These are phyloP conservation scores for Magnaporthiopsis rhizophila DNA, from an alignment of 2,329 filamentous ascomycete species.

Conservation along the genomic window DNA sequence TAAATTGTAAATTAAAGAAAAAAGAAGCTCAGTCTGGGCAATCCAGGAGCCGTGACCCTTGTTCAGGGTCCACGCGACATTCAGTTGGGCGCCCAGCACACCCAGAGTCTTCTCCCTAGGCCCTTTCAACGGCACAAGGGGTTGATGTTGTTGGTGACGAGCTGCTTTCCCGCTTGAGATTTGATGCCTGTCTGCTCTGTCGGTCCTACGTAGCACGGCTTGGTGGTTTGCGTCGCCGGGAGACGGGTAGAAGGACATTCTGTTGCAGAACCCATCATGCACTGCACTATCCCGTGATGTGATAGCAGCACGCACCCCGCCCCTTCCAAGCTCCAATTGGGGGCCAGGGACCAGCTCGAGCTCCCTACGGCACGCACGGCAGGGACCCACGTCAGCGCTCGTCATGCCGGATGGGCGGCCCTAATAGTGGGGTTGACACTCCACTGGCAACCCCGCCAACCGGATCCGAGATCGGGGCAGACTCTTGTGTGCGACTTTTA, in stretches of 20 bases:
- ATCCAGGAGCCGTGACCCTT: neutral
- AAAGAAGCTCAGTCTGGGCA: neutral
- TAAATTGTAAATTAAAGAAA: neutral
- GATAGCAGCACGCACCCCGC: no score
- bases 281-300: no score
- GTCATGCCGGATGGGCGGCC: neutral
- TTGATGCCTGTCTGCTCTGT: no score
- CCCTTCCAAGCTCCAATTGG: no score
- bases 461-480: neutral
- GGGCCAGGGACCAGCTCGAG: no score
- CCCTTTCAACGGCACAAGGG: no score
- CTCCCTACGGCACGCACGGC: no score
- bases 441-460: neutral
- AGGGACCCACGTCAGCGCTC: neutral
- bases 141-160: no score
- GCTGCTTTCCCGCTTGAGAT: no score
- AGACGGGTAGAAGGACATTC: neutral
- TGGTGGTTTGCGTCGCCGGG: neutral
- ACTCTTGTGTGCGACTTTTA: neutral
- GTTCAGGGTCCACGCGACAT: neutral
- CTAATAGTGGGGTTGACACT: neutral
- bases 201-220: neutral
- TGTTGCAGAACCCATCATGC: no score
- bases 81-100: neutral
- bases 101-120: no score